A percentile compares a stretch with the other conserved stretches of the same genome.
These are phyloP conservation scores for Auriscalpium orientale DNA, from an alignment of 768 basidiomycete species.

Conservation along the genomic window DNA sequence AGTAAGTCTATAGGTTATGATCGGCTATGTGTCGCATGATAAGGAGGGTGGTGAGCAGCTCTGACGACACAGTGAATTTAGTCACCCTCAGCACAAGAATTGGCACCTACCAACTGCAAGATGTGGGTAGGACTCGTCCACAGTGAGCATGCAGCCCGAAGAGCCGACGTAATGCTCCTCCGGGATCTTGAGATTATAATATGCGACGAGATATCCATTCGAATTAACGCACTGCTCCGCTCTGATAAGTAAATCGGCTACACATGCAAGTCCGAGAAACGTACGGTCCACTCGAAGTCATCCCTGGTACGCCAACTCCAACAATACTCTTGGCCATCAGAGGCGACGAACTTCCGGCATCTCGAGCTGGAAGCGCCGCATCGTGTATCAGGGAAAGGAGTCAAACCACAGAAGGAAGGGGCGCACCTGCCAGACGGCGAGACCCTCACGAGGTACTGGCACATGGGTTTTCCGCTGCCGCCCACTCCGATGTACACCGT, in stretches of 20 bases:
- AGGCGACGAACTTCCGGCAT: slow-evolving; percentile 46
- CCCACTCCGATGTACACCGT: slow-evolving; percentile 38
- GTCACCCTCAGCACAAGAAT: background rate
- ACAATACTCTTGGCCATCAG: slow-evolving; percentile 53
- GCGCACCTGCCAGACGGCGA: slow-evolving; percentile 35
- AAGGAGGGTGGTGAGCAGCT: slow-evolving; percentile 51
- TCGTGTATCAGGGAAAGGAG: background rate
- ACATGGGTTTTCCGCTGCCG: slow-evolving; percentile 36
- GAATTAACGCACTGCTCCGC: slow-evolving; percentile 45
- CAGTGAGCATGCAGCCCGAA: slow-evolving; percentile 54
- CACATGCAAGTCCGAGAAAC: slow-evolving; percentile 16
- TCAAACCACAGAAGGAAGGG: background rate
- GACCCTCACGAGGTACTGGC: slow-evolving; percentile 39
- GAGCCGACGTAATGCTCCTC: slow-evolving; percentile 48
- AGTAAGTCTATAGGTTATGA: slow-evolving; percentile 29
- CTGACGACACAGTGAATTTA: slow-evolving; percentile 24
- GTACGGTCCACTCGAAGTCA: slow-evolving; percentile 60
- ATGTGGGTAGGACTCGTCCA: slow-evolving; percentile 52
- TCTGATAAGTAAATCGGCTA: background rate
- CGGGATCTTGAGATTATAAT: slow-evolving; percentile 48
- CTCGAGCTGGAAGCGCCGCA: slow-evolving; percentile 26
- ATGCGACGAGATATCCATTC: slow-evolving; percentile 45
- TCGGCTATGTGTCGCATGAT: slow-evolving; percentile 58
- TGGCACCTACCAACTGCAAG: slow-evolving; percentile 45
- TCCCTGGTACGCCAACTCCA: slow-evolving; percentile 45